Evolutionary conservation across 352 stramenopile species (phyloP), one percentile per base, ranked within the genome.

Genomic region (Thalassiosira sp.): DNA sequence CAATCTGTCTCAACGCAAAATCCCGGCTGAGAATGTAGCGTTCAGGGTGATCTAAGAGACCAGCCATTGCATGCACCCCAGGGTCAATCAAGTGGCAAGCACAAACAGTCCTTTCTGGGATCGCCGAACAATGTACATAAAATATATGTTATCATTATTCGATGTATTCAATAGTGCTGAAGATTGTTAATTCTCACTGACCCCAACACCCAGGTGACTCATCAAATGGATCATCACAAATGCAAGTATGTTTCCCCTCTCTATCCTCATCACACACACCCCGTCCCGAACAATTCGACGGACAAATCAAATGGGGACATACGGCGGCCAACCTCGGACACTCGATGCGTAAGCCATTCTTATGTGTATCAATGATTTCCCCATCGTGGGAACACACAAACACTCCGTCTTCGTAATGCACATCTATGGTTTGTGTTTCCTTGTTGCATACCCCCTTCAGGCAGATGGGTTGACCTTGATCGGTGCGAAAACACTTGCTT

Each of bases 211-310:
- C 69, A 37, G 60, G 69, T 7, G 69, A 62, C 2, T 67, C 20
- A 67, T 78, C 69, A 62, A 78, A 78, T 20, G 69, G 69, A 66
- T 78, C 61, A 25, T 78, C 69, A 60, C 69, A 78, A 28, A 78
- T 78, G 16, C 69, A 78, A 8, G 54, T 56, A 57, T 72, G 62
- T 25, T 72, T 72, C n/a, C 69, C 69, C n/a, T 78, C 52, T 49
- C 69, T 63, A 24, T 66, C 69, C 57, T 62, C 60, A 33, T 73
- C 68, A 25, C 75, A 83, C 3, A 72, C 62, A 51, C 75, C 75
- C 60, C 54, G 58, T 3, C 62, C 75, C 42, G 75, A 75, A 59
- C 75, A 83, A 65, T 70, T 72, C 10, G 68, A 71, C 27, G 68
- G 68, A 43, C 75, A 83, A 16, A 68, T 53, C 16, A 83, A 31